Base-by-base conservation (phyloP, 257 asterid genomes). In the Mentha longifolia region DNA sequence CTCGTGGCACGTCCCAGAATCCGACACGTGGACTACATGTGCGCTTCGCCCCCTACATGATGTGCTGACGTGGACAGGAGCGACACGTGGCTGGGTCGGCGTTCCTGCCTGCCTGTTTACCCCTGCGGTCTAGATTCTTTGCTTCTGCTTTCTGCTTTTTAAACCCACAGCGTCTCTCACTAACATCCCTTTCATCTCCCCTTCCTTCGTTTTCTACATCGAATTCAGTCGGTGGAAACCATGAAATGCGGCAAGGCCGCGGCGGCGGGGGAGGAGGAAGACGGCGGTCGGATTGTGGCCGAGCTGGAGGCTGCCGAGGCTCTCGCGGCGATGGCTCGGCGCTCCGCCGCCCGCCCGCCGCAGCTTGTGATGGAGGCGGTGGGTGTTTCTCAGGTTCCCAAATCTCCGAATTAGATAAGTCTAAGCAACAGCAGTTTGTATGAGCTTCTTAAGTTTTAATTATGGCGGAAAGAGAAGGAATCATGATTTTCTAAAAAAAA, bases 251-350 rank as follows among this genome's bases (percentile, higher is more conserved):
- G 63, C 37, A 11, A 37, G 11, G n/a, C n/a, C n/a, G n/a, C n/a
- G n/a, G n/a, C n/a, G n/a, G 74, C 39, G 45, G 74, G 35, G 52
- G 72, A 59, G 70, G 61, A 13, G 46, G 46, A 5, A 19, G 58
- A 43, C 1, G 43, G 46, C 22, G 65, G 20, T 22, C 62, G 39
- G 75, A 60, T 52, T 74, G 74, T 77, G 73, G 39, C 63, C 20
- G 94, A 85, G 83, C 10, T 78, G 7, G 89, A 80, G 67, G 89
- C 92, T 3, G 92, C 89, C 67, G 86, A 81, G 46, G 84, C 85
- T 35, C 81, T 88, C 22, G 82, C 88, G 1, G 80, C 67, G 7
- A 62, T 89, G 74, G 86, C 83, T 2, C 65, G 77, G 13, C 16
- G 64, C 59, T 22, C 73, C 49, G 30, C 52, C n/a, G 54, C 45